Evolutionary conservation across 306 rosid species (phyloP), one percentile per base, ranked within the genome.

Genomic region (Trichosanthes cucumerina): DNA sequence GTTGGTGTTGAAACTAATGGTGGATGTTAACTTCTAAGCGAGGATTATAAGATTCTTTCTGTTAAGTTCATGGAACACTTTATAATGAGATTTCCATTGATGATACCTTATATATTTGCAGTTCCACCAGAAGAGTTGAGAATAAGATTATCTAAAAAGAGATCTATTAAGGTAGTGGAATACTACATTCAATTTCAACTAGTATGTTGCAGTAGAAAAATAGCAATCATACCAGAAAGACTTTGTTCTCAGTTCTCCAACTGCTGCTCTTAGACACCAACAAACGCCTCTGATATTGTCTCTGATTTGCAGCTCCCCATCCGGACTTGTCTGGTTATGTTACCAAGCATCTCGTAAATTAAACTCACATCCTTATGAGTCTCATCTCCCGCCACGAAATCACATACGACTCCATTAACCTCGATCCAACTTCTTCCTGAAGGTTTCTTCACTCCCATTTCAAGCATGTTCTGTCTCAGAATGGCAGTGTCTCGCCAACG

Each of bases 361-460:
- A 78, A 76, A 79, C 78, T 73, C 50, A 82, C 85, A 69, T 88
- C 85, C 86, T 81, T 83, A 70, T 93, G 96, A 68, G 84, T 81
- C 60, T 77, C 76, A 72, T 93, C 96, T 24, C 88, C 88, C 1
- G 83, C 91, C 54, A 87, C 59, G 87, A 93, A 93, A 82, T 80
- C 80, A 78, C 90, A 90, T 75, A 86, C 63, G 60, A 38, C 87
- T 59, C 93, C 90, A 50, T 89, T 39, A 75, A 87, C 82, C 85
- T 89, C 91, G 76, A 87, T 76, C 88, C 92, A 88, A 79, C 98
- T 93, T 84, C 85, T 82, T 46, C 96, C 96, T 2, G 87, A 79
- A 43, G 94, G 88, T 85, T 93, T 91, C 82, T 79, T 89, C 83
- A 86, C 89, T 21, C 93, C 90, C 84, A 82, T 85, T 78, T 76